phyloP scores from a whole-genome alignment of 2,329 filamentous ascomycete genomes.

The Colletotrichum zoysiae region DNA sequence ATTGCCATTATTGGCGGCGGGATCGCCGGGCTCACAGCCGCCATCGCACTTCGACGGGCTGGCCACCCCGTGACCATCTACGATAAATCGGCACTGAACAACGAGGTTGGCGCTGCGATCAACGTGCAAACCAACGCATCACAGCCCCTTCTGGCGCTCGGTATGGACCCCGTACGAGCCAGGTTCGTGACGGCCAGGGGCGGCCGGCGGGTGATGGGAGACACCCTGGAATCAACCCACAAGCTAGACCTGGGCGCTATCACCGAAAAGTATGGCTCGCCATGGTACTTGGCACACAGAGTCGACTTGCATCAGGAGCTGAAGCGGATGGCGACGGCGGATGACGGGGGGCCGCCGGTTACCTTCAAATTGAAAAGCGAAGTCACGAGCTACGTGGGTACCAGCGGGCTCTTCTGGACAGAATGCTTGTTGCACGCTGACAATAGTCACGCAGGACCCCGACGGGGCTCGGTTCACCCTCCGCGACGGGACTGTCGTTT shows the following conservation, averaged over 20 bases:
- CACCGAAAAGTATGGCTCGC: constrained; percentile 22
- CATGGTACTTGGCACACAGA: constrained; percentile 52
- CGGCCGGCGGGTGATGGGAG: constrained; percentile 37
- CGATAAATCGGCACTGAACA: constrained; percentile 53
- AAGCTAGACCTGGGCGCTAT: constrained; percentile 32
- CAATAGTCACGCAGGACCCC: constrained; percentile 42
- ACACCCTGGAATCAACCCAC: constrained; percentile 39
- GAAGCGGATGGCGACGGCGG: constrained; percentile 50
- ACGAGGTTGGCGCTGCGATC: constrained; percentile 56
- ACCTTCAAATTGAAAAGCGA: constrained; percentile 44
- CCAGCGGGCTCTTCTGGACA: neutral
- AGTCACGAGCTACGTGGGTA: constrained; percentile 48
- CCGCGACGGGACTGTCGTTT: constrained; percentile 45
- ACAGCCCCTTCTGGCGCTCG: constrained; percentile 52
- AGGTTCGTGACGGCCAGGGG: constrained; percentile 47
- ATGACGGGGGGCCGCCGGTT: constrained; percentile 46
- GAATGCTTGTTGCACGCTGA: neutral
- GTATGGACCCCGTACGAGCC: constrained; percentile 49
- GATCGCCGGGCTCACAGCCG: constrained; percentile 53
- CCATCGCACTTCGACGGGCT: constrained; percentile 50
- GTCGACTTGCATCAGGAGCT: constrained; percentile 56
- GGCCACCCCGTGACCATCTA: constrained; percentile 53
- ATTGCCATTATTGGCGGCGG: constrained; percentile 52
- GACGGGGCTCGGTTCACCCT: constrained; percentile 48
- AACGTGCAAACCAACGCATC: constrained; percentile 55